A percentile compares a stretch with the other conserved stretches of the same genome.
phyloP scores from a whole-genome alignment of 768 basidiomycete species.

The Pleurotus cornucopiae region DNA sequence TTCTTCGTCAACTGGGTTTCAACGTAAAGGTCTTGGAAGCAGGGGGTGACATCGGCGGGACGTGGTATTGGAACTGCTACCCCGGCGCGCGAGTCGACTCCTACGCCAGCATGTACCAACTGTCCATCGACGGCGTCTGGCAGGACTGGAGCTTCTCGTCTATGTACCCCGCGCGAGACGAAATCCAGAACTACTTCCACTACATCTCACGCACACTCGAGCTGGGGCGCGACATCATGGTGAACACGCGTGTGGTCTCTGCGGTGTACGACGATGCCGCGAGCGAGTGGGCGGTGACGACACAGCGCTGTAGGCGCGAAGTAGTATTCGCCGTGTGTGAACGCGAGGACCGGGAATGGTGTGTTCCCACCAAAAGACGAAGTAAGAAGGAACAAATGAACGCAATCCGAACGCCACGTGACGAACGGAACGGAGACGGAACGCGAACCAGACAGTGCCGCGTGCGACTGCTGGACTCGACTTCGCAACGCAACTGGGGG shows the following conservation, averaged over 20 bases:
- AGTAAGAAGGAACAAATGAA: too few species aligned
- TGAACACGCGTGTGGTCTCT: constrained; percentile 18
- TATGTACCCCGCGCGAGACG: neutral
- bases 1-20: neutral
- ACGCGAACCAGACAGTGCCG: too few species aligned
- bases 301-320: too few species aligned
- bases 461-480: too few species aligned
- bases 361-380: too few species aligned
- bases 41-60: constrained; percentile 15
- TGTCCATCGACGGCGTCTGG: constrained; percentile 5
- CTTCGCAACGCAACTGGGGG: too few species aligned
- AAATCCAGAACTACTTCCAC: constrained; percentile 17
- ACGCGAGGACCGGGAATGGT: too few species aligned
- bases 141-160: neutral
- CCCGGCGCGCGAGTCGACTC: constrained; percentile 7
- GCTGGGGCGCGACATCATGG: constrained; percentile 16
- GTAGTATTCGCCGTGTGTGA: too few species aligned
- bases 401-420: too few species aligned
- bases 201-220: constrained; percentile 20
- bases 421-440: too few species aligned
- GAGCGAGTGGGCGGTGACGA: constrained; percentile 12
- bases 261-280: constrained; percentile 16
- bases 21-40: neutral
- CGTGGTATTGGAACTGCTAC: constrained; percentile 1
- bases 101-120: neutral